Evolutionary conservation across 2,329 filamentous ascomycete species (phyloP).

Genomic region (Calcarisporium arbuscula): DNA sequence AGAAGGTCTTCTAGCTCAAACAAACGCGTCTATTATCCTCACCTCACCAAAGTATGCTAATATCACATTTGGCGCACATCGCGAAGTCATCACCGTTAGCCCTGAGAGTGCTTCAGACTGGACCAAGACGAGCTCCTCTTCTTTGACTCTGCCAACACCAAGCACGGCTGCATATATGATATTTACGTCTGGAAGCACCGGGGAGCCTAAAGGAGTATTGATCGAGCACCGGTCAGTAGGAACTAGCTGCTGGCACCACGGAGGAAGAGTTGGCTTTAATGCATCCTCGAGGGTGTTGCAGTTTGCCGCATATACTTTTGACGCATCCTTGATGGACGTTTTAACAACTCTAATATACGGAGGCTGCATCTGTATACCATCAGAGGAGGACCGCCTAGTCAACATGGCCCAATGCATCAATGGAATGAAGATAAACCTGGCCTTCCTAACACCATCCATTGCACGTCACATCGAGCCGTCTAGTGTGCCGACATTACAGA

Average conservation of each 20-base stretch:
- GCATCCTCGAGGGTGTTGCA: constrained; percentile 4
- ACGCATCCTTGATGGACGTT: constrained; percentile 2
- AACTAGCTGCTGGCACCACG: too few species aligned
- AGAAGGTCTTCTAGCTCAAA: neutral
- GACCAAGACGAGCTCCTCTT: too few species aligned
- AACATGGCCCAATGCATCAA: constrained; percentile 8
- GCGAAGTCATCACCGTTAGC: too few species aligned
- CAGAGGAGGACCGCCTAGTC: constrained; percentile 5
- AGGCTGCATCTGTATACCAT: constrained; percentile 6
- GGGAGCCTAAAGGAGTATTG: constrained; percentile 5
- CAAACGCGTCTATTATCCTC: neutral
- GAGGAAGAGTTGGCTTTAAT: neutral
- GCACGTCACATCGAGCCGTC: neutral
- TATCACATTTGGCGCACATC: too few species aligned
- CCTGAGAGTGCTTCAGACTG: too few species aligned
- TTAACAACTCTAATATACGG: constrained; percentile 3
- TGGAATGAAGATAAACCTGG: neutral
- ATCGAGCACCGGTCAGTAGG: constrained; percentile 2
- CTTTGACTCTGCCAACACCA: too few species aligned
- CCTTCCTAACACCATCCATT: neutral
- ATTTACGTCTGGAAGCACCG: constrained; percentile 8
- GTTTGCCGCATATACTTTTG: constrained; percentile 6
- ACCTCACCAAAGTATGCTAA: neutral
- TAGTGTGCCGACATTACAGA: neutral
- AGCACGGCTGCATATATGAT: too few species aligned